These are phyloP conservation scores for Aspergillus sp. DNA, from an alignment of 2,329 filamentous ascomycete species.

Conservation along the genomic window DNA sequence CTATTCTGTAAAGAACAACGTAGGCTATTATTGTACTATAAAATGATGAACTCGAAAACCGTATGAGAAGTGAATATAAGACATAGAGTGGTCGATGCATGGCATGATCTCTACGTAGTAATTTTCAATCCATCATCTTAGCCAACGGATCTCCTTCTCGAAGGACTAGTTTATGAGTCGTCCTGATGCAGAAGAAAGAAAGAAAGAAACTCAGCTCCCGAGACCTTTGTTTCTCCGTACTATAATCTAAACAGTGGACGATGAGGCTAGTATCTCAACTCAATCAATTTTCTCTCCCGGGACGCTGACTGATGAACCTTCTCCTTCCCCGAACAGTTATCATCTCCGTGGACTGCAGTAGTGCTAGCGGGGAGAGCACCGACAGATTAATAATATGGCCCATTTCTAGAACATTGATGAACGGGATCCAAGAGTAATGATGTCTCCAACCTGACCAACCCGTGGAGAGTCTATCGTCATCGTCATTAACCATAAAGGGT, in stretches of 20 bases:
- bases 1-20: neutral
- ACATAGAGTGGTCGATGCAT: neutral
- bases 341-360: conserved; percentile 17
- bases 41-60: neutral
- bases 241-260: conserved; percentile 7
- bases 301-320: neutral
- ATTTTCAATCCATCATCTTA: neutral
- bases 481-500: no score
- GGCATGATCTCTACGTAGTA: neutral
- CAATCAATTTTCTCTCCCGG: neutral
- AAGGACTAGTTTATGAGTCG: neutral
- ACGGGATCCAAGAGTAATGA: neutral
- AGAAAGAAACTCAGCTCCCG: no score
- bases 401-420: neutral
- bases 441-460: neutral
- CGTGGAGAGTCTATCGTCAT: neutral
- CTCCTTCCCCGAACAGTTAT: conserved; percentile 19
- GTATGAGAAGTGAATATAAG: neutral
- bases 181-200: neutral
- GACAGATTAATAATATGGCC: conserved; percentile 1
- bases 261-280: conserved; percentile 3
- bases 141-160: neutral
- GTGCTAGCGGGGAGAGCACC: neutral
- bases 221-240: neutral
- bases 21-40: neutral